These are phyloP conservation scores for Nannochloropsis salina DNA, from an alignment of 108 stramenopile species.

Conservation along the genomic window DNA sequence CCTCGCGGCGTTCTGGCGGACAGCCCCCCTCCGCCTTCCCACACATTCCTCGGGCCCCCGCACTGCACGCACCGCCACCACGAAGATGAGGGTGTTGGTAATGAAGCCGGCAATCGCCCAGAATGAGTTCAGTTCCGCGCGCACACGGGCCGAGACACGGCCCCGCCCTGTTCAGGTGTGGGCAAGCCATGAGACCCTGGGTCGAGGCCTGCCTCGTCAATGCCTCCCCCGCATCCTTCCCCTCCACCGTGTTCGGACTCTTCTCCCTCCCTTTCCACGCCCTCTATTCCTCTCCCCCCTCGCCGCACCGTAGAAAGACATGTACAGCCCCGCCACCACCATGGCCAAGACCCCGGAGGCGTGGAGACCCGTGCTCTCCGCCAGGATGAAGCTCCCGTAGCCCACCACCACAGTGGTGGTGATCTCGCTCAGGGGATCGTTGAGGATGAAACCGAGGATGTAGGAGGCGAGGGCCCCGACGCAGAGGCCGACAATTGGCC, in stretches of 20 bases:
- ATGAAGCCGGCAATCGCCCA: conserved; percentile 71
- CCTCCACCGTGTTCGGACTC: too few relatives aligned
- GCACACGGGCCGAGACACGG: not conserved
- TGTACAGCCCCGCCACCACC: conserved; percentile 63
- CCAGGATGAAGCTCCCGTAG: conserved; percentile 65
- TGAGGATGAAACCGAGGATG: not conserved
- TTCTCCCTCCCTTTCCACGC: not conserved
- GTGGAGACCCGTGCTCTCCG: conserved; percentile 49
- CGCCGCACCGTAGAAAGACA: conserved; percentile 37
- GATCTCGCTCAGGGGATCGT: conserved; percentile 50
- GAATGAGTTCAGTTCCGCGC: conserved; percentile 59
- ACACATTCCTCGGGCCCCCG: conserved; percentile 32
- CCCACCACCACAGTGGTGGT: conserved; percentile 62
- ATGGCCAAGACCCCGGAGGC: conserved; percentile 69
- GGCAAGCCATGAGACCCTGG: not conserved
- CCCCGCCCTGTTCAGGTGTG: not conserved
- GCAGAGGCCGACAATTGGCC: conserved; percentile 59
- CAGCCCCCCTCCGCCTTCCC: conserved; percentile 26
- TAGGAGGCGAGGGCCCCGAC: not conserved
- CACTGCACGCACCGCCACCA: conserved; percentile 73
- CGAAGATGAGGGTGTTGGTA: conserved; percentile 79
- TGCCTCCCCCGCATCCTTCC: too few relatives aligned
- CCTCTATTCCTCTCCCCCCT: conserved; percentile 2
- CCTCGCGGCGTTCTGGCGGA: not conserved
- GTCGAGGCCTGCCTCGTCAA: too few relatives aligned